Evolutionary conservation across 805 yeast species (phyloP).

Genomic region (Peterozyma toletana): DNA sequence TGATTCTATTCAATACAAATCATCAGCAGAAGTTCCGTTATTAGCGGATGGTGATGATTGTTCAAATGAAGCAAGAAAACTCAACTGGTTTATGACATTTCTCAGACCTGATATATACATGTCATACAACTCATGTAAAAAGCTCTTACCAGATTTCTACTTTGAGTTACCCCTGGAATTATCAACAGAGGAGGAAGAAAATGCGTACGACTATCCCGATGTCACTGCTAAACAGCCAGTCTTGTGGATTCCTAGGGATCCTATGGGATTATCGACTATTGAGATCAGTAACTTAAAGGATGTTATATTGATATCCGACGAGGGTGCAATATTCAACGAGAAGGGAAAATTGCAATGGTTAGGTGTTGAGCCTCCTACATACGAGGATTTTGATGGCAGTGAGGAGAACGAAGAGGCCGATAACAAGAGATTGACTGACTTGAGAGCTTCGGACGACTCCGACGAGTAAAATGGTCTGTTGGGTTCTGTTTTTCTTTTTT

Average conservation of each 20-base stretch:
- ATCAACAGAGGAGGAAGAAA: slow-evolving; percentile 37
- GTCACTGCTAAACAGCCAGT: slow-evolving; percentile 60
- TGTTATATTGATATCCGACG: slow-evolving; percentile 59
- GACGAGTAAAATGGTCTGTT: too few species aligned
- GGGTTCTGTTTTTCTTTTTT: too few species aligned
- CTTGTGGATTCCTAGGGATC: slow-evolving; percentile 92
- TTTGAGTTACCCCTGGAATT: slow-evolving; percentile 37
- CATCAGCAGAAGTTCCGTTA: slow-evolving; percentile 39
- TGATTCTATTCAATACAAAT: not conserved
- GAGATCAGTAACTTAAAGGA: slow-evolving; percentile 51
- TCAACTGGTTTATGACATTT: slow-evolving; percentile 7
- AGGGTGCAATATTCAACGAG: slow-evolving; percentile 51
- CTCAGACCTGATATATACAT: slow-evolving; percentile 29
- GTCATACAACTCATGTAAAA: slow-evolving; percentile 39
- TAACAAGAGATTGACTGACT: too few species aligned
- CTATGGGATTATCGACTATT: slow-evolving; percentile 66
- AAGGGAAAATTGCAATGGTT: slow-evolving; percentile 40
- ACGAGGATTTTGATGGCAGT: not conserved
- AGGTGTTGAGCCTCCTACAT: slow-evolving; percentile 42
- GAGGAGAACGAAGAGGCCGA: too few species aligned
- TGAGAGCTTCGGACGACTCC: too few species aligned
- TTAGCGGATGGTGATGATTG: slow-evolving; percentile 62
- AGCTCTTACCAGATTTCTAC: slow-evolving; percentile 52
- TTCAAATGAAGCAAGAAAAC: slow-evolving; percentile 7
- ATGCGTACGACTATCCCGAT: slow-evolving; percentile 76